These are phyloP conservation scores for Apophysomyces elegans DNA, from an alignment of 371 early-diverging fungal species.

Conservation along the genomic window DNA sequence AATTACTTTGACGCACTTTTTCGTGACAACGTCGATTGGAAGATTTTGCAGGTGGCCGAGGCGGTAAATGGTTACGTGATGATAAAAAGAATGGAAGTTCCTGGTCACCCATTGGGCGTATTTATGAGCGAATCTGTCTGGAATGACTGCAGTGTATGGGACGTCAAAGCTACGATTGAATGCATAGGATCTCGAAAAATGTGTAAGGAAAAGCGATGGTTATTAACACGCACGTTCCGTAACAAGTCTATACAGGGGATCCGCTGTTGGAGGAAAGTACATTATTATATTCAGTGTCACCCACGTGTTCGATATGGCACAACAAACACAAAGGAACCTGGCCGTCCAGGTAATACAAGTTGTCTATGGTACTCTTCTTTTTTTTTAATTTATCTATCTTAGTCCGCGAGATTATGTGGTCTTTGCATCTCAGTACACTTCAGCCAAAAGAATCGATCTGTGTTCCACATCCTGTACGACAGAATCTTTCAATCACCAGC, in stretches of 20 bases:
- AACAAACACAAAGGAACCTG: conserved; percentile 59
- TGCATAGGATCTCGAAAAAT: conserved; percentile 42
- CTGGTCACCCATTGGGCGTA: conserved; percentile 55
- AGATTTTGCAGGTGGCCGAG: conserved; percentile 28
- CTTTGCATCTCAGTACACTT: conserved; percentile 51
- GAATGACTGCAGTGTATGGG: conserved; percentile 61
- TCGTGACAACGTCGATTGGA: conserved; percentile 10
- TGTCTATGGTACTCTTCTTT: neutral
- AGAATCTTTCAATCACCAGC: conserved; percentile 42
- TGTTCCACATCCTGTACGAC: conserved; percentile 54
- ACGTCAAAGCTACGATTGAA: conserved; percentile 57
- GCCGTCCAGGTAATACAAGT: conserved; percentile 47
- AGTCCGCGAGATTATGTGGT: conserved; percentile 58
- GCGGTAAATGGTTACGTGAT: conserved; percentile 36
- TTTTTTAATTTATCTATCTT: neutral
- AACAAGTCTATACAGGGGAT: conserved; percentile 44
- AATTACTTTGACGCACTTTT: conserved; percentile 28
- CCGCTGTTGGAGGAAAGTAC: conserved; percentile 52
- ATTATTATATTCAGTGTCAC: conserved; percentile 47
- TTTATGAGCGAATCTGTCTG: conserved; percentile 54
- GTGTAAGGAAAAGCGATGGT: conserved; percentile 22
- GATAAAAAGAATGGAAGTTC: conserved; percentile 45
- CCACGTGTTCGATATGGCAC: conserved; percentile 54
- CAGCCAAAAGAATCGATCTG: conserved; percentile 48
- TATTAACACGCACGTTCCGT: neutral